Percentiles rank a stretch among this genome's conserved stretches.
Conservation (phyloP, 78 protist genomes). For the Dictyostelium firmibasis region DNA sequence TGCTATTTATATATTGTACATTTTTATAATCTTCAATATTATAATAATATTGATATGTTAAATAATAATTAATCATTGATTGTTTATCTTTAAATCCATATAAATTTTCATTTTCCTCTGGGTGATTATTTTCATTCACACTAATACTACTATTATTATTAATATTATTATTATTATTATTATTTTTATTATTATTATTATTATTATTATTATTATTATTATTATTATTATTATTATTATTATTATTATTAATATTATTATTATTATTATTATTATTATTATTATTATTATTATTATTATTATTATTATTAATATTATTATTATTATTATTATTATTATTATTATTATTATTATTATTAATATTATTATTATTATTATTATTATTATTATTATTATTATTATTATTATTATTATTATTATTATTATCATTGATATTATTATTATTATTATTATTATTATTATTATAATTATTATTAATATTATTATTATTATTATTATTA, state of each 20-base stretch:
- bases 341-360: too few species aligned
- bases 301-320: too few species aligned
- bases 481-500: too few species aligned
- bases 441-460: too few species aligned
- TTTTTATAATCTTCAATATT: background rate
- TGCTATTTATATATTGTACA: background rate
- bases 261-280: background rate
- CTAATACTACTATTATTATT: background rate
- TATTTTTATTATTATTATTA: background rate
- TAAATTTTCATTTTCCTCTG: background rate
- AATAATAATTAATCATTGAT: background rate
- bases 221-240: background rate
- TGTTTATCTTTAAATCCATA: background rate
- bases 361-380: too few species aligned
- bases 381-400: too few species aligned
- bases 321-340: too few species aligned
- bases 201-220: slow-evolving; percentile 1
- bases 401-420: too few species aligned
- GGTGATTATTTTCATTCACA: background rate
- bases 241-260: background rate
- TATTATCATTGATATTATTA: too few species aligned
- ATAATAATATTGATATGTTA: background rate
- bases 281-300: background rate
- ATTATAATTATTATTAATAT: too few species aligned
- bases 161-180: background rate